phyloP scores from a whole-genome alignment of 768 basidiomycete genomes.

The Kwoniella pini region DNA sequence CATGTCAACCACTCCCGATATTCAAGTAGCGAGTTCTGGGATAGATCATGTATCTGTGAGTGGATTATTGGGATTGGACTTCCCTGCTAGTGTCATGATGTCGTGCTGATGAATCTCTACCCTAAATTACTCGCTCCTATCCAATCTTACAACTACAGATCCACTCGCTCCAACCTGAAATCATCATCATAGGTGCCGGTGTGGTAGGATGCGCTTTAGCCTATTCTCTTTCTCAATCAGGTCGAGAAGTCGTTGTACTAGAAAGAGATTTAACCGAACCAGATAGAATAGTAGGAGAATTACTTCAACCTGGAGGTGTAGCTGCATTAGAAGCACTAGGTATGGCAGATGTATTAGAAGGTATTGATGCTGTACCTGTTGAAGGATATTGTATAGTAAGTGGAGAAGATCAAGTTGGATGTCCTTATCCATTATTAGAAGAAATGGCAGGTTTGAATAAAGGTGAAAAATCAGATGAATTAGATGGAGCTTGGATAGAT shows the following conservation, averaged over 20 bases:
- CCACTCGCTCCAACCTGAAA: constrained; percentile 49
- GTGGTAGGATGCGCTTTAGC: constrained; percentile 86
- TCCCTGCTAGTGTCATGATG: too few relatives aligned
- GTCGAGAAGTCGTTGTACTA: constrained; percentile 76
- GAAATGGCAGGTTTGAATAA: constrained; percentile 21
- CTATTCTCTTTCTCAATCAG: constrained; percentile 71
- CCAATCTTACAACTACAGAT: constrained; percentile 13
- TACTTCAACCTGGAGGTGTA: constrained; percentile 90
- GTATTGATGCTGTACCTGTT: constrained; percentile 80
- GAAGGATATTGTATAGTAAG: constrained; percentile 81
- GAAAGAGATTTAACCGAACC: constrained; percentile 91
- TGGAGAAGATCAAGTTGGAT: constrained; percentile 67
- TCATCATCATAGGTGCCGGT: constrained; percentile 86
- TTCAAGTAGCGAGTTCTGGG: constrained; percentile 5
- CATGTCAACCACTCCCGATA: constrained; percentile 22
- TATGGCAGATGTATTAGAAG: constrained; percentile 71
- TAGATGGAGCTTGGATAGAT: background rate
- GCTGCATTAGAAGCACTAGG: constrained; percentile 74
- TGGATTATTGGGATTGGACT: too few relatives aligned
- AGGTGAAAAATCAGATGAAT: background rate
- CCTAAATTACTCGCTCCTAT: too few relatives aligned
- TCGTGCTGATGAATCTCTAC: too few relatives aligned
- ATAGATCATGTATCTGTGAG: constrained; percentile 19
- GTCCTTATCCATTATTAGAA: constrained; percentile 72
- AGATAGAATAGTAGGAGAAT: constrained; percentile 95